phyloP scores from a whole-genome alignment of 2,329 filamentous ascomycete species.

The Stachybotrys chartarum region DNA sequence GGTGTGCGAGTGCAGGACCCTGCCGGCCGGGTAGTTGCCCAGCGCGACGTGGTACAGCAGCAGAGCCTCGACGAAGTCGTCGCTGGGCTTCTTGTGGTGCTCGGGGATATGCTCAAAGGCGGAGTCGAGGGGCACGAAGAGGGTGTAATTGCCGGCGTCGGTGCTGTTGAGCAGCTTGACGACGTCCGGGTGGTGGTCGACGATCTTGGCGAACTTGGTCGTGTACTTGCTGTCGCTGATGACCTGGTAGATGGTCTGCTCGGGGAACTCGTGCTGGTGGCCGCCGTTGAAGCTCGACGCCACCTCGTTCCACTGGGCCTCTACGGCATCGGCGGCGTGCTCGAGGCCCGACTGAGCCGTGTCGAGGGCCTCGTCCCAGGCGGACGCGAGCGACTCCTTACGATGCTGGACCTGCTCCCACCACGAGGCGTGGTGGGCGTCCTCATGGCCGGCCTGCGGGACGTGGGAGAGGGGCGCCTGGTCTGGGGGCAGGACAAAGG shows the following conservation, averaged over 20 bases:
- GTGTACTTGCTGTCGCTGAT: conserved; percentile 72
- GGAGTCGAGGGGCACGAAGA: conserved; percentile 72
- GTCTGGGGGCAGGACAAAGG: not conserved
- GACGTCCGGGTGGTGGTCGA: conserved; percentile 65
- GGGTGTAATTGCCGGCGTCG: conserved; percentile 61
- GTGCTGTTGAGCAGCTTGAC: conserved; percentile 70
- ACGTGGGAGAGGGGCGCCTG: not conserved
- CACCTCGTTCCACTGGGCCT: not conserved
- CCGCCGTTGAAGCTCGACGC: not conserved
- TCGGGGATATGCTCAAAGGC: conserved; percentile 61
- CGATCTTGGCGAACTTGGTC: conserved; percentile 66
- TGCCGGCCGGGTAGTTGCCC: conserved; percentile 57
- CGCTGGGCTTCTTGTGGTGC: conserved; percentile 51
- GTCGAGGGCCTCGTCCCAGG: not conserved
- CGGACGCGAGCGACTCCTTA: not conserved
- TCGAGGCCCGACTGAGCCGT: not conserved
- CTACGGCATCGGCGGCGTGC: not conserved
- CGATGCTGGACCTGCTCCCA: not conserved
- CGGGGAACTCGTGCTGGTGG: conserved; percentile 33
- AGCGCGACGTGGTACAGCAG: conserved; percentile 70
- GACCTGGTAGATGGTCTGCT: conserved; percentile 72
- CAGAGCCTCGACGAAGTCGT: conserved; percentile 62
- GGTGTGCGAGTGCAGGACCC: conserved; percentile 64
- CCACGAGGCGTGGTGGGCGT: not conserved
- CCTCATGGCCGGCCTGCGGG: not conserved